Base-by-base conservation (phyloP, 2,329 filamentous ascomycete genomes). In the Xylaria sp. region DNA sequence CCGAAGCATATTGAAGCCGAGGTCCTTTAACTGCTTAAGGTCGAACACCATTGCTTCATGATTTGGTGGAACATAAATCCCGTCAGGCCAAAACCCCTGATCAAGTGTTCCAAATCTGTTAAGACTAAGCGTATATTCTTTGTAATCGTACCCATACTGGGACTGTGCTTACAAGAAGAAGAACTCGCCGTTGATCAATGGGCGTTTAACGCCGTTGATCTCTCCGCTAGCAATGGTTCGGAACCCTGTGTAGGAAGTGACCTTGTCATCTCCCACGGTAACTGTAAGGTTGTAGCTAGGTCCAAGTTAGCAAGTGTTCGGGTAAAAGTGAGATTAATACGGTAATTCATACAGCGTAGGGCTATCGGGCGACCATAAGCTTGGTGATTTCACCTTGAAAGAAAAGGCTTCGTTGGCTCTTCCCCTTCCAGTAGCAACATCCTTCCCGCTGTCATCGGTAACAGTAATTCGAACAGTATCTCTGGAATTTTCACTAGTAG, bases 1-100 rank as follows among this genome's bases (percentile, higher is more conserved):
- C 39, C 90, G 86, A 10, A 92, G 74, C 83, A 89, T 89, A 76
- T 92, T 92, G 77, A 90, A 89, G 0, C 90, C 90, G 1, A 92
- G 81, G 1, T 80, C 79, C 78, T 92, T 92, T 63, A 92, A 77
- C 4, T 87, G 78, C 65, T 90, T 74, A 13, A 93, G 73, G 71
- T 92, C 90, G 61, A 84, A 91, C 0, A 87, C 79, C 88, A 92
- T 90, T 0, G 90, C 90, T 68, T 92, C 89, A 2, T 82, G 80
- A 9, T 83, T 91, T 0, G 90, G 90, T 0, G 90, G 85, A 0
- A 85, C 85, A 73, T 92, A 86, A 3, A 92, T 79, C 0, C 90
- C 90, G 72, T 92, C 90, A 0, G 89, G 90, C 90, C 89, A 92
- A 75, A 83, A 91, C 0, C 90, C 90, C 71, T 92, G 90, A 64